Evolutionary conservation across 768 basidiomycete genomes (phyloP), one percentile per base, ranked within the genome.

Genomic region (Russula lepida): DNA sequence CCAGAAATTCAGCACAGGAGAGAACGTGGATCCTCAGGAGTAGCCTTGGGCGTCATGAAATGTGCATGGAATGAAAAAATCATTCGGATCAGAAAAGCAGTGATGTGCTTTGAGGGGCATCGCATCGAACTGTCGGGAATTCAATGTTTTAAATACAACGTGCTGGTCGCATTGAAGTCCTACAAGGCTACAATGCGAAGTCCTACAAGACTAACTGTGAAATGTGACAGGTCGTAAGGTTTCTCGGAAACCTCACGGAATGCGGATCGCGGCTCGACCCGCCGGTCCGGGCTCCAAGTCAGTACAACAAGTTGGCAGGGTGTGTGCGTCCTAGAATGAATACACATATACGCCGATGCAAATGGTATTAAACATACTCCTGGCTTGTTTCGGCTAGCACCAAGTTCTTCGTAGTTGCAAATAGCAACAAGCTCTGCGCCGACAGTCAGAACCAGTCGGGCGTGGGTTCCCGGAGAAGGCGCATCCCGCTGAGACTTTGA

Each of bases 31-130:
- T 6, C 12, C 13, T 13, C 27, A 37, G 33, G 2, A 37, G 23
- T 12, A 41, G 25, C 15, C 0, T 23, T 17, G 60, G 37, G 60
- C 60, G 60, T 52, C 56, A 57, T 62, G 47, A 43, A 47, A 52
- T 15, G 2, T 25, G 13, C 46, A 15, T 47, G 23, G 23, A 6
- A 11, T 44, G 43, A 21, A 11, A 17, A 19, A 25, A 23, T 35
- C 6, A 23, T 52, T 46, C 44, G 55, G 50, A 30, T 44, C 44
- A 23, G 23, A 30, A 50, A 43, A 33, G 55, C n/a, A n/a, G 41
- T 21, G 27, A 30, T n/a, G 50, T 17, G 21, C 25, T 52, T 47
- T 23, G 9, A 25, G 21, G 44, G 32, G n/a, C 50, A 52, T 52
- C 58, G 25, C 41, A 33, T 44, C 58, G 35, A 53, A 37, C 19